Conservation (phyloP, 169 alveolate genomes). For the Miamiensis avidus region DNA sequence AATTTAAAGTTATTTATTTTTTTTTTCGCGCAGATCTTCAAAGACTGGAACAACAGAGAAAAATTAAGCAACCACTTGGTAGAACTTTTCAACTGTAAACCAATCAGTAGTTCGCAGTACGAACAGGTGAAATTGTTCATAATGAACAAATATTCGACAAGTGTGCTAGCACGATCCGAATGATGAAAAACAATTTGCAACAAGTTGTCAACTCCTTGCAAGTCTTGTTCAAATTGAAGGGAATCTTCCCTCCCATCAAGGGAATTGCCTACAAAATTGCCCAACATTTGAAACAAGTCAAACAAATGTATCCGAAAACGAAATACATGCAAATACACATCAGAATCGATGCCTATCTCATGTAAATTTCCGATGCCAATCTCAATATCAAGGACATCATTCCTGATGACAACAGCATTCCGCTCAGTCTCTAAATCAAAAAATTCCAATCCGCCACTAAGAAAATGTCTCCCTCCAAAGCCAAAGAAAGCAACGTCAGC, state of each 20-base stretch:
- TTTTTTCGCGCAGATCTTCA: neutral
- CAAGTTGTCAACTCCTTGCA: neutral
- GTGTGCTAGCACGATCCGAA: too few relatives aligned
- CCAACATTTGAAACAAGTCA: neutral
- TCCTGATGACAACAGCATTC: too few relatives aligned
- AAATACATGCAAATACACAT: neutral
- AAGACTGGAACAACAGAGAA: neutral
- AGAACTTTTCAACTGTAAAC: neutral
- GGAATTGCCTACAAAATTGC: neutral
- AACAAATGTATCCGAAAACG: too few relatives aligned
- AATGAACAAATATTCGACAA: too few relatives aligned
- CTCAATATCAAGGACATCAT: neutral
- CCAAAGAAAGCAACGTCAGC: neutral
- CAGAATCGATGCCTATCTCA: neutral
- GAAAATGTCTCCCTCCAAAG: neutral
- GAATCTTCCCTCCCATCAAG: neutral
- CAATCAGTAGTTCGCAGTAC: neutral
- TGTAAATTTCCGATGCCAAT: neutral
- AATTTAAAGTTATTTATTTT: too few relatives aligned
- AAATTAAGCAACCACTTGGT: neutral
- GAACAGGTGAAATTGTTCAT: neutral
- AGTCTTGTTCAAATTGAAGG: neutral
- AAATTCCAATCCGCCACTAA: neutral
- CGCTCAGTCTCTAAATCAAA: too few relatives aligned
- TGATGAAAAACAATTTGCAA: too few relatives aligned